phyloP scores from a whole-genome alignment of 179 eudicot genomes.

The Pouteria campechiana region DNA sequence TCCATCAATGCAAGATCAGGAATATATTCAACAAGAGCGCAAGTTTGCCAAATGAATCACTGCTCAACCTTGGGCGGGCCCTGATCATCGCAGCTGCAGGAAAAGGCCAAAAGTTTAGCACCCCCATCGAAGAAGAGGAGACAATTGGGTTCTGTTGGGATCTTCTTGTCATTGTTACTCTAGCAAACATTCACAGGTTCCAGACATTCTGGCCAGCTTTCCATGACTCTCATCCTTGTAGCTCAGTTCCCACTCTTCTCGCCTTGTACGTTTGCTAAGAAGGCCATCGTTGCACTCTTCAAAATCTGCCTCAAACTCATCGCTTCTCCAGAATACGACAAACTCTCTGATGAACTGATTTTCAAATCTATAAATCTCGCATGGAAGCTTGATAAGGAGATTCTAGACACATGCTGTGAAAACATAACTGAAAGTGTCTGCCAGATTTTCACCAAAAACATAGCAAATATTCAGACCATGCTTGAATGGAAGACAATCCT shows the following conservation, averaged over 20 bases:
- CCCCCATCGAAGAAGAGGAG: conserved; percentile 89
- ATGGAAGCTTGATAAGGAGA: conserved; percentile 76
- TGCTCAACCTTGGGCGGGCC: conserved; percentile 73
- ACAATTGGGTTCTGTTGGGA: conserved; percentile 93
- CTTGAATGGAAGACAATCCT: conserved; percentile 77
- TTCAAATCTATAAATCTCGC: conserved; percentile 69
- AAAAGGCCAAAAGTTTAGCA: conserved; percentile 88
- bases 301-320: conserved; percentile 48
- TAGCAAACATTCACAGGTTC: conserved; percentile 46
- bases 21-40: conserved; percentile 61
- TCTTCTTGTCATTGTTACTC: conserved; percentile 29
- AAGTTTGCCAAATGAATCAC: conserved; percentile 49
- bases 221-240: conserved; percentile 57
- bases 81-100: conserved; percentile 84
- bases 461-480: conserved; percentile 46
- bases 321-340: conserved; percentile 37
- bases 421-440: conserved; percentile 33
- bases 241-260: conserved; percentile 77
- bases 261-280: conserved; percentile 72
- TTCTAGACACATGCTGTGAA: conserved; percentile 58
- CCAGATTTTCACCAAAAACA: conserved; percentile 42
- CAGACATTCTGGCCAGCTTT: conserved; percentile 65
- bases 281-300: conserved; percentile 44
- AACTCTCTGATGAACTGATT: conserved; percentile 54
- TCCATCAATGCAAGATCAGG: conserved; percentile 74